Conservation (phyloP, 2,329 filamentous ascomycete species). For the Ophidiomyces ophidiicola region DNA sequence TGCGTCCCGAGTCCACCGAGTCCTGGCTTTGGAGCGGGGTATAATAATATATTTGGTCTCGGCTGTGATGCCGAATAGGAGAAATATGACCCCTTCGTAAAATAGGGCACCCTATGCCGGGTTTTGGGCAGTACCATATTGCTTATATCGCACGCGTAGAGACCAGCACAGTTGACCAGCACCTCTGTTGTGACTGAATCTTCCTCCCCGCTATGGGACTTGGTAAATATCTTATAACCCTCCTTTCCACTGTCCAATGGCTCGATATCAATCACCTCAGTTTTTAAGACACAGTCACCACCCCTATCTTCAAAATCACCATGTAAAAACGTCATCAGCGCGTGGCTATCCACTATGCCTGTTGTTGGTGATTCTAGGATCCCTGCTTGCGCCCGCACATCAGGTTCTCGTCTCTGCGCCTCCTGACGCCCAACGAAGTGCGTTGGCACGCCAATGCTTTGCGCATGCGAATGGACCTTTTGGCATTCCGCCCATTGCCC, state of each 20-base stretch:
- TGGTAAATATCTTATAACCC: slow-evolving; percentile 59
- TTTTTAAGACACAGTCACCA: slow-evolving; percentile 60
- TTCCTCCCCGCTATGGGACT: slow-evolving; percentile 29
- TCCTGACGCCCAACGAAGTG: slow-evolving; percentile 55
- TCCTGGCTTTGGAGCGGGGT: slow-evolving; percentile 73
- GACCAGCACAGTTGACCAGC: slow-evolving; percentile 74
- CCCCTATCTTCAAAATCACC: slow-evolving; percentile 65
- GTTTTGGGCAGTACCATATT: slow-evolving; percentile 59
- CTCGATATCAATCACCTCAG: slow-evolving; percentile 50
- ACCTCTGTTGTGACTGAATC: slow-evolving; percentile 58
- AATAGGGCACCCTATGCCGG: slow-evolving; percentile 53
- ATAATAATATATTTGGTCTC: slow-evolving; percentile 61
- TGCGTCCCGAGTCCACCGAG: slow-evolving; percentile 86
- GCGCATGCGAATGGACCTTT: slow-evolving; percentile 43
- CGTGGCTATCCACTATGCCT: slow-evolving; percentile 81
- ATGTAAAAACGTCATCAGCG: slow-evolving; percentile 67
- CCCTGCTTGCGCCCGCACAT: slow-evolving; percentile 57
- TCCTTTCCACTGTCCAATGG: slow-evolving; percentile 43
- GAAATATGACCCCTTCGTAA: slow-evolving; percentile 94
- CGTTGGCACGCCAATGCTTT: slow-evolving; percentile 52
- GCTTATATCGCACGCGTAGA: slow-evolving; percentile 61
- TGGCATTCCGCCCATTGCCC: slow-evolving; percentile 51
- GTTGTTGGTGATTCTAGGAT: slow-evolving; percentile 76
- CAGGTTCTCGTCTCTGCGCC: slow-evolving; percentile 55
- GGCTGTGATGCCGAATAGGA: slow-evolving; percentile 59